A percentile compares a stretch with the other conserved stretches of the same genome.
Evolutionary conservation across 768 basidiomycete genomes (phyloP).

Genomic region (Lactifluus hygrophoroides): DNA sequence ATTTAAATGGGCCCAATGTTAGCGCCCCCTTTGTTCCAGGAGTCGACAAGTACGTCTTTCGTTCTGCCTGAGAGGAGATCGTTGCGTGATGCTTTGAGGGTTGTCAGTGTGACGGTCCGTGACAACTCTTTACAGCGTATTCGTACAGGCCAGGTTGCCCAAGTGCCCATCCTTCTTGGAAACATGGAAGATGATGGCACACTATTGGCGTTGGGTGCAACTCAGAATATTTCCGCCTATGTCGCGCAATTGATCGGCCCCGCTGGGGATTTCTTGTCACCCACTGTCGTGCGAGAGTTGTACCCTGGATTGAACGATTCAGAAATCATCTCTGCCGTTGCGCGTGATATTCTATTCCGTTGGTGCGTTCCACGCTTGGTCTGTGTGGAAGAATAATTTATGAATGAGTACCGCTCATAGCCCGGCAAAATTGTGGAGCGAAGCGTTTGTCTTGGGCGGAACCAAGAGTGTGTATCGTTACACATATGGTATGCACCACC

Average conservation of each 20-base stretch:
- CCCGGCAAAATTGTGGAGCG: too few species aligned
- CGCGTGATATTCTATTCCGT: background rate
- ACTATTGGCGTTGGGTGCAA: background rate
- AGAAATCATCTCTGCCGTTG: background rate
- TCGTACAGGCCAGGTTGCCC: background rate
- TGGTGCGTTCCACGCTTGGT: background rate
- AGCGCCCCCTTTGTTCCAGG: background rate
- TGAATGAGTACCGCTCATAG: too few species aligned
- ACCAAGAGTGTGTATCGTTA: background rate
- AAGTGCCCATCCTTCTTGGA: conserved; percentile 2
- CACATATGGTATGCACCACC: too few species aligned
- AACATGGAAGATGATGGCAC: conserved; percentile 3
- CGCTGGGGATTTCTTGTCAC: background rate
- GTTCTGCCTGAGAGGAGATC: background rate
- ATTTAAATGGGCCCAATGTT: conserved; percentile 4
- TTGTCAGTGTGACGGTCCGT: background rate
- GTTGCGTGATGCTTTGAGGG: background rate
- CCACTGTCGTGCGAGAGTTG: background rate
- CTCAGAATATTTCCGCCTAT: background rate
- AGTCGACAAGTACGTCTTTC: conserved; percentile 4
- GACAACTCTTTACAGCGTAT: conserved; percentile 1
- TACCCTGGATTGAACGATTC: background rate
- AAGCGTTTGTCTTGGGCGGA: background rate
- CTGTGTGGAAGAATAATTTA: background rate
- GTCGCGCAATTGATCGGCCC: background rate